phyloP scores from a whole-genome alignment of 805 yeast genomes.

The Yarrowia bubula region DNA sequence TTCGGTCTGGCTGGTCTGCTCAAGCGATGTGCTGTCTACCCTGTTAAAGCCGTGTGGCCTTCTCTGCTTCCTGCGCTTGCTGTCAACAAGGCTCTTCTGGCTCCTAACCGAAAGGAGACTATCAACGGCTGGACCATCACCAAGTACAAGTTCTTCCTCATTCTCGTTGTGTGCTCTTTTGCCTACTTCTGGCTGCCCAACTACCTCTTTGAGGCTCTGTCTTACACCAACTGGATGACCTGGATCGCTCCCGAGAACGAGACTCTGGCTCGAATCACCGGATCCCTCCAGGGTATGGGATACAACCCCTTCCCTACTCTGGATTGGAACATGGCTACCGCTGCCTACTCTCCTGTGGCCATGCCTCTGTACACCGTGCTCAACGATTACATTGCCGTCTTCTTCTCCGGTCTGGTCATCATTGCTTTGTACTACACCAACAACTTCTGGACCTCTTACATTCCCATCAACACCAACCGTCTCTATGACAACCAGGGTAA shows the following conservation, averaged over 20 bases:
- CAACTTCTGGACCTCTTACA: constrained; percentile 56
- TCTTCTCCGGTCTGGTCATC: constrained; percentile 48
- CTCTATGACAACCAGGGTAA: constrained; percentile 55
- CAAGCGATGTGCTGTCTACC: constrained; percentile 57
- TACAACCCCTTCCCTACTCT: constrained; percentile 54
- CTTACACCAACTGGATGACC: constrained; percentile 61
- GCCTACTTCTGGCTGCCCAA: constrained; percentile 69
- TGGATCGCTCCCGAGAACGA: constrained; percentile 56
- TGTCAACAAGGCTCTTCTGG: constrained; percentile 48
- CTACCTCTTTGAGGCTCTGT: constrained; percentile 58
- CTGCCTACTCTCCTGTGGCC: constrained; percentile 53
- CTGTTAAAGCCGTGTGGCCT: constrained; percentile 55
- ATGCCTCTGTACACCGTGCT: constrained; percentile 43
- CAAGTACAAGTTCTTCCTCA: constrained; percentile 50
- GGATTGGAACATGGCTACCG: constrained; percentile 58
- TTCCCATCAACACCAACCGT: constrained; percentile 58
- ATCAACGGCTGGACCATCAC: constrained; percentile 62
- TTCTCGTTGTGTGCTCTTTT: constrained; percentile 46
- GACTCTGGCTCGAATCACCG: constrained; percentile 51
- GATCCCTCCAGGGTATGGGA: constrained; percentile 49
- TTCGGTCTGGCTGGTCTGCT: constrained; percentile 65
- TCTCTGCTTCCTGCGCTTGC: constrained; percentile 49
- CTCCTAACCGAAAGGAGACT: constrained; percentile 43
- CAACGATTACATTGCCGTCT: constrained; percentile 44
- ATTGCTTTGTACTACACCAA: constrained; percentile 53